Percentiles rank a stretch among this genome's conserved stretches.
Evolutionary conservation across 1,284 basidiomycete species (phyloP).

Genomic region (Ustilago cynodontis): DNA sequence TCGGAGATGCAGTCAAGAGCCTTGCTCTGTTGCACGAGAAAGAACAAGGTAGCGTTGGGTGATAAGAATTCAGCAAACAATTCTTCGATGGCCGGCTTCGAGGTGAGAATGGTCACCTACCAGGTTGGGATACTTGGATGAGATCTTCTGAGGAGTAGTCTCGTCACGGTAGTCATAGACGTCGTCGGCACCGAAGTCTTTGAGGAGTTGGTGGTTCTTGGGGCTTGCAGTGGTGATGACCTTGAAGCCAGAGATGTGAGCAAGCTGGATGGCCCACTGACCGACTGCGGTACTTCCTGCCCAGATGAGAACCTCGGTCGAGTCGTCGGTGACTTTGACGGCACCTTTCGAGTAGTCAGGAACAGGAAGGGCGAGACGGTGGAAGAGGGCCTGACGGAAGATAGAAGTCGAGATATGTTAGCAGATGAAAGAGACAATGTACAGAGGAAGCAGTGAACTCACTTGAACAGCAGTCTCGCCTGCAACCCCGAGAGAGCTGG

Average conservation of each 20-base stretch:
- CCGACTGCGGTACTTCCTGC: constrained; percentile 75
- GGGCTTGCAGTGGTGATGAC: constrained; percentile 72
- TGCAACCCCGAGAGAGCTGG: constrained; percentile 57
- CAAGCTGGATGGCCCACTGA: constrained; percentile 71
- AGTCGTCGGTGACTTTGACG: constrained; percentile 35
- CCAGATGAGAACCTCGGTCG: constrained; percentile 72
- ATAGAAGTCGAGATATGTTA: background rate
- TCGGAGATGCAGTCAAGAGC: constrained; percentile 67
- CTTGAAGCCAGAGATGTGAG: constrained; percentile 72
- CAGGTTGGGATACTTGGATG: constrained; percentile 59
- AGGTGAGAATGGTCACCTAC: constrained; percentile 2
- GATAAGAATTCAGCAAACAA: background rate
- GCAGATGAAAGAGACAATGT: background rate
- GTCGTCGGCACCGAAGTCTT: constrained; percentile 62
- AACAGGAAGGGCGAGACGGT: constrained; percentile 36
- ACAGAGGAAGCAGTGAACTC: constrained; percentile 1
- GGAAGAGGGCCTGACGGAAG: constrained; percentile 47
- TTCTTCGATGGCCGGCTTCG: background rate
- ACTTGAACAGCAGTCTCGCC: constrained; percentile 62
- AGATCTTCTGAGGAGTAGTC: constrained; percentile 58
- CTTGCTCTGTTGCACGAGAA: constrained; percentile 19
- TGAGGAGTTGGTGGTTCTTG: constrained; percentile 62
- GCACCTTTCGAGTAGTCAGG: constrained; percentile 39
- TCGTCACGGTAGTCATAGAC: constrained; percentile 73
- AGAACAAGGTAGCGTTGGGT: background rate